Evolutionary conservation across 1,284 basidiomycete genomes (phyloP), one percentile per base, ranked within the genome.

Genomic region (Ustilago xerochloae): DNA sequence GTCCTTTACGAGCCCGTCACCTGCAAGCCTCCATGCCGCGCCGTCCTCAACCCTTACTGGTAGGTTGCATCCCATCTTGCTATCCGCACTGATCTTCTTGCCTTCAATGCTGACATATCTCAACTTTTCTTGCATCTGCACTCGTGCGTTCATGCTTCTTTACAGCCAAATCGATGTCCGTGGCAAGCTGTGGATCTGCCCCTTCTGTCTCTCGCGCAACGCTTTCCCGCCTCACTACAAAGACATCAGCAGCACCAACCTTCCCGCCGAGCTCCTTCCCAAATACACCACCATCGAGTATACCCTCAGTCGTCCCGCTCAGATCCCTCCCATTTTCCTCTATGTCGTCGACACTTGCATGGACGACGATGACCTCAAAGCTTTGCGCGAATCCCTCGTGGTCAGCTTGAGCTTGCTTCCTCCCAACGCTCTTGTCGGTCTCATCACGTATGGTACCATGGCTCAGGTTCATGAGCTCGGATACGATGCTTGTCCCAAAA

Each of bases 221-320:
- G 91, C 95, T 2, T 98, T 99, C 87, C 96, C 96, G 8, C 93
- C 94, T 0, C 96, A 99, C 86, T 99, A 99, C 89, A 97, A 97
- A 87, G 96, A 99, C 85, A 97, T 99, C 79, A 94, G 94, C 65
- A 93, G 92, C 86, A 96, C 93, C 73, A 98, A 98, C 86, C 89
- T 98, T 24, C 96, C 96, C 46, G 92, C 94, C 20, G 96, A 99
- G 86, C 89, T 99, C 28, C 86, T 97, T 45, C 95, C 96, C 82
- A 97, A 97, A 87, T 98, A 98, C 88, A 98, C 96, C 47, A 99
- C 96, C 16, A 97, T 99, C 87, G 96, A 99, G 87, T 98, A 99
- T 87, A 98, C 95, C 10, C 91, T 99, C 52, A 89, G 92, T 41
- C 90, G 96, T 58, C 92, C 93, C 12, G 93, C 91, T 10, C 93